Evolutionary conservation across 108 stramenopile species (phyloP).

Genomic region (Fistulifera solaris): DNA sequence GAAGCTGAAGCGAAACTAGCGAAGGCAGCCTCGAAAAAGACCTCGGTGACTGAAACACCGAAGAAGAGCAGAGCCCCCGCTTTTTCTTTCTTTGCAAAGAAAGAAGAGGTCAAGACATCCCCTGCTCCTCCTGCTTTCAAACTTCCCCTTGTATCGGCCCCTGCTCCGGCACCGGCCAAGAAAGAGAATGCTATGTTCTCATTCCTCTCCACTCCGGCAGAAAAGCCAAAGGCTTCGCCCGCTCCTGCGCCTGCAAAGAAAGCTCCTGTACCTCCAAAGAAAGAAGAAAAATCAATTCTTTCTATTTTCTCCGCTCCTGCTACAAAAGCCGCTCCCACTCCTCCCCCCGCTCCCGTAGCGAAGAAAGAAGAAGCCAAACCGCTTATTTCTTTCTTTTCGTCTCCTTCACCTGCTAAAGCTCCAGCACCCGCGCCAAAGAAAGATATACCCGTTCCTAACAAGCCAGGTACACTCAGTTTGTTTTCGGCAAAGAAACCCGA

Average conservation of each 20-base stretch:
- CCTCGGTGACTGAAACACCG: constrained; percentile 4
- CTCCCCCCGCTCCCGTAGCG: constrained; percentile 9
- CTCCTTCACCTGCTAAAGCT: constrained; percentile 4
- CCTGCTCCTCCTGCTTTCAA: constrained; percentile 8
- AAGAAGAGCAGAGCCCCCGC: constrained; percentile 4
- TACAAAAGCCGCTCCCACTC: constrained; percentile 5
- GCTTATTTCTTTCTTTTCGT: constrained; percentile 10
- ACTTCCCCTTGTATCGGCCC: not conserved
- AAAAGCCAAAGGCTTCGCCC: constrained; percentile 10
- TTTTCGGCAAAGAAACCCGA: constrained; percentile 3
- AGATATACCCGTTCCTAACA: constrained; percentile 10
- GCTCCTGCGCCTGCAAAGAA: constrained; percentile 21
- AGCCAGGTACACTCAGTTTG: constrained; percentile 19
- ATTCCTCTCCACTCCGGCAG: constrained; percentile 11
- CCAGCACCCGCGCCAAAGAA: constrained; percentile 11
- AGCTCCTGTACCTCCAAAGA: too few species aligned
- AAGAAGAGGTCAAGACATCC: constrained; percentile 10
- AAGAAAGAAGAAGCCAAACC: constrained; percentile 7
- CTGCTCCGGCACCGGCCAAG: constrained; percentile 21
- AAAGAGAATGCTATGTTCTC: constrained; percentile 11
- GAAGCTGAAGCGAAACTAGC: constrained; percentile 50
- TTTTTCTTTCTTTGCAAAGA: constrained; percentile 7
- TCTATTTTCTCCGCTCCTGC: constrained; percentile 1
- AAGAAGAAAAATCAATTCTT: too few species aligned
- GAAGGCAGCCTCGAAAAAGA: constrained; percentile 9